Conservation (phyloP, 2,329 filamentous ascomycete genomes). For the Stylonectria norvegica region DNA sequence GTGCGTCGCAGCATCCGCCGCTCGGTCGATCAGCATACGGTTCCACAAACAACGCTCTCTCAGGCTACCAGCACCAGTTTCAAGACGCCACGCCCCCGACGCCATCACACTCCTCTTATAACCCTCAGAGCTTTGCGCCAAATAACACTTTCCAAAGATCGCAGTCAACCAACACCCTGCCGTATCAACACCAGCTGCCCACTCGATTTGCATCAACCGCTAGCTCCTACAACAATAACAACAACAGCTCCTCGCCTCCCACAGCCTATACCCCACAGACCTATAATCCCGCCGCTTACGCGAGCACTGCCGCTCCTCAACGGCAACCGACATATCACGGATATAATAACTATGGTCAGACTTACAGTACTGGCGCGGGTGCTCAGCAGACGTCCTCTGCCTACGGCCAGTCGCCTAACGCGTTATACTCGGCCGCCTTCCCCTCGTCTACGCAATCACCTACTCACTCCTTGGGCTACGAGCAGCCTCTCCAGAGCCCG, state of each 20-base stretch:
- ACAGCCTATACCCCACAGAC: constrained; percentile 49
- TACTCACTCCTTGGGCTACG: constrained; percentile 38
- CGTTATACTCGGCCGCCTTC: constrained; percentile 31
- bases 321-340: constrained; percentile 50
- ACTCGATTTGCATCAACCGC: constrained; percentile 37
- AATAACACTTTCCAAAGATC: constrained; percentile 38
- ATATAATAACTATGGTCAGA: constrained; percentile 43
- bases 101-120: constrained; percentile 57
- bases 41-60: constrained; percentile 45
- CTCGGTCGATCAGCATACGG: constrained; percentile 35
- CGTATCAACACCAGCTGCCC: constrained; percentile 46
- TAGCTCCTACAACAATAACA: constrained; percentile 34
- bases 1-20: constrained; percentile 13
- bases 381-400: constrained; percentile 34
- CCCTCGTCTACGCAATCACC: constrained; percentile 18
- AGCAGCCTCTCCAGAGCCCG: constrained; percentile 40
- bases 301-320: constrained; percentile 45
- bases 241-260: constrained; percentile 36
- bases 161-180: constrained; percentile 50
- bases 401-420: constrained; percentile 38
- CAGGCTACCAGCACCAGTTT: constrained; percentile 52
- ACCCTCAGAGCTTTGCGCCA: constrained; percentile 62
- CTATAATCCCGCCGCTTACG: constrained; percentile 61
- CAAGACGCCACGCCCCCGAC: constrained; percentile 45
- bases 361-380: constrained; percentile 36